Evolutionary conservation across 2,329 filamentous ascomycete species (phyloP).

Genomic region (Grosmannia clavigera): DNA sequence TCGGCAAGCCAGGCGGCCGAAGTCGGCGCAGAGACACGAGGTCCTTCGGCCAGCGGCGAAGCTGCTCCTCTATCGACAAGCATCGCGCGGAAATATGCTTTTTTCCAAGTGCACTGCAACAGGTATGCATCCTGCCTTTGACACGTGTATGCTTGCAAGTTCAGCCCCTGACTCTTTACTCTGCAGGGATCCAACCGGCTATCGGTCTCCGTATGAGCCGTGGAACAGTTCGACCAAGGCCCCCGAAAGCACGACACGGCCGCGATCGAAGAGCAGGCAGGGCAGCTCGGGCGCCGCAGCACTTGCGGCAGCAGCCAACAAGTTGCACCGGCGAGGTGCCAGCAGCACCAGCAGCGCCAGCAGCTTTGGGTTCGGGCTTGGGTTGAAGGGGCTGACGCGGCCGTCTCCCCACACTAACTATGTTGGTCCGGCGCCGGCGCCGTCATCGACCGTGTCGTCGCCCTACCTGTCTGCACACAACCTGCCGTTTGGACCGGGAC

Average conservation of each 20-base stretch:
- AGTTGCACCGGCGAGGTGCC: slow-evolving; percentile 10
- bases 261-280: slow-evolving; percentile 11
- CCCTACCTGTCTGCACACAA: slow-evolving; percentile 9
- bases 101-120: slow-evolving; percentile 41
- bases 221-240: slow-evolving; percentile 47
- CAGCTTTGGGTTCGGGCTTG: slow-evolving; percentile 14
- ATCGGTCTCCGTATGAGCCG: slow-evolving; percentile 46
- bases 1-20: not conserved
- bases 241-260: slow-evolving; percentile 18
- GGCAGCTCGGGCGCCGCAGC: slow-evolving; percentile 5
- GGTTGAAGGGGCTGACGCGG: slow-evolving; percentile 13
- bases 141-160: not conserved
- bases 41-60: not conserved
- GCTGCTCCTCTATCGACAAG: slow-evolving; percentile 3
- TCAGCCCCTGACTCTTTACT: slow-evolving; percentile 10
- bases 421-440: slow-evolving; percentile 11
- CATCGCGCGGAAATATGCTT: slow-evolving; percentile 37
- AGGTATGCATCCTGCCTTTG: slow-evolving; percentile 36
- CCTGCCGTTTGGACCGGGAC: slow-evolving; percentile 6
- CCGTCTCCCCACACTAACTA: slow-evolving; percentile 15
- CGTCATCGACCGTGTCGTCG: slow-evolving; percentile 13
- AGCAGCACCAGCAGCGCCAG: slow-evolving; percentile 12
- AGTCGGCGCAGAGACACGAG: not conserved
- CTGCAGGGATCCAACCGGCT: slow-evolving; percentile 38
- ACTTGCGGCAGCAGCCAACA: slow-evolving; percentile 8